Evolutionary conservation across 106 monocot species (phyloP).

Genomic region (Dendrobium officinale): DNA sequence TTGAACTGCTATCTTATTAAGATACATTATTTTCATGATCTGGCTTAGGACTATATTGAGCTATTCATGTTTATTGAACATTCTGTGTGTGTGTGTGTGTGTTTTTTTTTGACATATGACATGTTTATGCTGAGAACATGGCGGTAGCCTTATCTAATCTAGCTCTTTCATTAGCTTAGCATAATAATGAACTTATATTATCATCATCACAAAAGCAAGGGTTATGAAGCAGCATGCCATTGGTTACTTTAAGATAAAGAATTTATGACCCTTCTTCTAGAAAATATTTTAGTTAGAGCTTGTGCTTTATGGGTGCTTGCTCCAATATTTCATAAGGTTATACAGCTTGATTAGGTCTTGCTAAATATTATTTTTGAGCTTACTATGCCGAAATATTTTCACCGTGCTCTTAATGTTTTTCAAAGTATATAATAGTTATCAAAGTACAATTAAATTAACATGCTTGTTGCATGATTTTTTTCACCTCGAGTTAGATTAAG

Average conservation of each 20-base stretch:
- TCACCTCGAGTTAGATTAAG: too few relatives aligned
- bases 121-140: background rate
- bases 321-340: background rate
- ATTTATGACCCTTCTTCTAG: background rate
- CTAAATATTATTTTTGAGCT: background rate
- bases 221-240: background rate
- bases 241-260: background rate
- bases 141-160: background rate
- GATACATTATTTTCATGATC: background rate
- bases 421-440: too few relatives aligned
- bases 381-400: background rate
- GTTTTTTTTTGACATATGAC: background rate
- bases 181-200: background rate
- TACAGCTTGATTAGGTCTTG: background rate
- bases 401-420: too few relatives aligned
- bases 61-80: too few relatives aligned
- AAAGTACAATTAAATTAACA: too few relatives aligned
- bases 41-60: background rate
- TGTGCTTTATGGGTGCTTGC: background rate
- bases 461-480: too few relatives aligned
- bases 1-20: background rate
- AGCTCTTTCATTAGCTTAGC: background rate
- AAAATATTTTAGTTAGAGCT: background rate
- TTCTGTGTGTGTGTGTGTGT: too few relatives aligned
- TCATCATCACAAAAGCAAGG: background rate